phyloP scores from a whole-genome alignment of 164 flowering plant genomes.

The Nymphaea colorata region DNA sequence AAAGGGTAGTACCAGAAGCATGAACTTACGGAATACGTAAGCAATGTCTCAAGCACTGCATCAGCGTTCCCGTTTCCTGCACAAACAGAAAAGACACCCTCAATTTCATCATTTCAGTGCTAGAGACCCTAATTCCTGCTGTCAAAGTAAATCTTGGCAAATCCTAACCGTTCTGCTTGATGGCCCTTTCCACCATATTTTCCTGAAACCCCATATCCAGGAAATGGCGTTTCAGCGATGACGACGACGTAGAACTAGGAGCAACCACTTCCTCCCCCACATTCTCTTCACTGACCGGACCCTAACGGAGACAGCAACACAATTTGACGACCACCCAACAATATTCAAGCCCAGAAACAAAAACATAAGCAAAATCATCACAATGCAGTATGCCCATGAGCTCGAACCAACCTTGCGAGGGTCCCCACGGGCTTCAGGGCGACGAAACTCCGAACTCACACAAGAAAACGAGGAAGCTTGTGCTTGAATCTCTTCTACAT shows the following conservation, averaged over 20 bases:
- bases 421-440: not conserved
- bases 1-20: not conserved
- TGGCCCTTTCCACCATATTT: constrained; percentile 41
- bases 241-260: not conserved
- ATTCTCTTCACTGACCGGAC: not conserved
- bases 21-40: constrained; percentile 16
- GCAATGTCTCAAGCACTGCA: constrained; percentile 16
- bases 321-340: not conserved
- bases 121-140: constrained; percentile 1
- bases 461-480: not conserved
- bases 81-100: not conserved
- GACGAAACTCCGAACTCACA: not conserved
- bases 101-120: not conserved
- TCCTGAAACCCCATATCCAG: constrained; percentile 62
- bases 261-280: not conserved
- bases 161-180: constrained; percentile 54
- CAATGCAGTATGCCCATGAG: not conserved
- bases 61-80: constrained; percentile 16
- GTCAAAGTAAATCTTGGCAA: not conserved
- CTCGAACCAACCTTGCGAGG: not conserved
- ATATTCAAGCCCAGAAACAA: not conserved
- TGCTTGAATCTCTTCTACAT: not conserved
- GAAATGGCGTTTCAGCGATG: constrained; percentile 23
- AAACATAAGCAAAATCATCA: not conserved
- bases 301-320: not conserved